phyloP scores from a whole-genome alignment of 73 alveolate species.

The Urostyla sp. region DNA sequence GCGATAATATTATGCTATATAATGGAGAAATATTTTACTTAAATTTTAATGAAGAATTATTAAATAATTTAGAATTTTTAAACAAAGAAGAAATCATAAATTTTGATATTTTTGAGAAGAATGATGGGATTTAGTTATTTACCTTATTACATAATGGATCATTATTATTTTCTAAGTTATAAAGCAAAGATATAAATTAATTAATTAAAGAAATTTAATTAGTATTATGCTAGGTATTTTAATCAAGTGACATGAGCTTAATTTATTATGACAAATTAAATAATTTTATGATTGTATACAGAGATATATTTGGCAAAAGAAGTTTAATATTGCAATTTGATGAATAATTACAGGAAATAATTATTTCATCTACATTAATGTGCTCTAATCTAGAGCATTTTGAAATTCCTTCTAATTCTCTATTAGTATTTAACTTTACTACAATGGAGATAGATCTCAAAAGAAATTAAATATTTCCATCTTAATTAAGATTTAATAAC shows the following conservation, averaged over 20 bases:
- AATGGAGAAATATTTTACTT: conserved; percentile 90
- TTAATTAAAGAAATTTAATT: conserved; percentile 5
- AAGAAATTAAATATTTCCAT: conserved; percentile 47
- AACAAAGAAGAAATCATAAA: neutral
- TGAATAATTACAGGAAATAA: conserved; percentile 54
- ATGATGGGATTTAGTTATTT: conserved; percentile 63
- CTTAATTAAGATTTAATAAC: conserved; percentile 68
- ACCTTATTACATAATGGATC: conserved; percentile 55
- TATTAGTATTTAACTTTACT: conserved; percentile 68
- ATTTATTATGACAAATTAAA: conserved; percentile 77
- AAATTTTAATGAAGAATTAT: conserved; percentile 1
- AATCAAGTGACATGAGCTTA: conserved; percentile 80
- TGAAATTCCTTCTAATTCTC: conserved; percentile 85
- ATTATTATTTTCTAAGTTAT: conserved; percentile 46
- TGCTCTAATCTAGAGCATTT: conserved; percentile 48
- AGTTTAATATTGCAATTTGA: conserved; percentile 78
- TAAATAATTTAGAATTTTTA: neutral
- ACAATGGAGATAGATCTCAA: conserved; percentile 14
- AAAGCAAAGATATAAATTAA: neutral
- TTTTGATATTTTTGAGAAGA: neutral
- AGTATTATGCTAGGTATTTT: conserved; percentile 52
- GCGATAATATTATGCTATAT: conserved; percentile 73
- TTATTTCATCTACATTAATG: conserved; percentile 42
- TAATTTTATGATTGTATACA: conserved; percentile 67
- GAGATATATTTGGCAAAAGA: conserved; percentile 95